These are phyloP conservation scores for Paramecium caudatum DNA, from an alignment of 73 alveolate genomes.

Conservation along the genomic window DNA sequence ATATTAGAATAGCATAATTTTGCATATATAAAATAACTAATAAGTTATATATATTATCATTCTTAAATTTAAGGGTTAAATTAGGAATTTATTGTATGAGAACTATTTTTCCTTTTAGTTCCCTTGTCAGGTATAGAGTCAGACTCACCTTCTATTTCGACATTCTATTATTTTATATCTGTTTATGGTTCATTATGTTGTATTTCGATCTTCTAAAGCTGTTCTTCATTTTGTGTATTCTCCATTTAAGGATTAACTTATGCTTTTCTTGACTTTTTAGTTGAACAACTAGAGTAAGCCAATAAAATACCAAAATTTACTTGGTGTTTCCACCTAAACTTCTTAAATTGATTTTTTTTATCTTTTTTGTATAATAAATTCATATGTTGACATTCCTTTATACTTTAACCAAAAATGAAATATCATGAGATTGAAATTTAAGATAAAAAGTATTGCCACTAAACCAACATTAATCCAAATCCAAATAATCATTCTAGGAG, in stretches of 20 bases:
- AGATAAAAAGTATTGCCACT: neutral
- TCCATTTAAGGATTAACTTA: neutral
- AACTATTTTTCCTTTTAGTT: constrained; percentile 20
- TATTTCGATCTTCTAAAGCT: neutral
- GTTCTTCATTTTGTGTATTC: neutral
- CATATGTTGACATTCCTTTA: constrained; percentile 9
- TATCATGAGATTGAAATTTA: constrained; percentile 34
- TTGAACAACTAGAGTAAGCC: neutral
- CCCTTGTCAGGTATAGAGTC: neutral
- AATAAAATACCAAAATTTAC: constrained; percentile 3
- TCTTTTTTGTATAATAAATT: constrained; percentile 15
- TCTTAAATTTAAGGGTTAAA: constrained; percentile 3
- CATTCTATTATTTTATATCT: neutral
- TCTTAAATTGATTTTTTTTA: neutral
- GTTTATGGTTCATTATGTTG: neutral
- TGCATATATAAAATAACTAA: too few species aligned
- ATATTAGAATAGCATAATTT: neutral
- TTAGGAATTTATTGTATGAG: constrained; percentile 36
- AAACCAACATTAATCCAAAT: constrained; percentile 10
- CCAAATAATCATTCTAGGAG: neutral
- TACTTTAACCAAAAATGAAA: constrained; percentile 51
- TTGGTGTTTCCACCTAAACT: neutral
- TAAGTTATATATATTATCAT: constrained; percentile 19
- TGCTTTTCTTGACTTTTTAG: neutral
- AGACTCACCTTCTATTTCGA: constrained; percentile 14